phyloP scores from a whole-genome alignment of 1,284 basidiomycete genomes.

The Cutaneotrichosporon cutaneum region DNA sequence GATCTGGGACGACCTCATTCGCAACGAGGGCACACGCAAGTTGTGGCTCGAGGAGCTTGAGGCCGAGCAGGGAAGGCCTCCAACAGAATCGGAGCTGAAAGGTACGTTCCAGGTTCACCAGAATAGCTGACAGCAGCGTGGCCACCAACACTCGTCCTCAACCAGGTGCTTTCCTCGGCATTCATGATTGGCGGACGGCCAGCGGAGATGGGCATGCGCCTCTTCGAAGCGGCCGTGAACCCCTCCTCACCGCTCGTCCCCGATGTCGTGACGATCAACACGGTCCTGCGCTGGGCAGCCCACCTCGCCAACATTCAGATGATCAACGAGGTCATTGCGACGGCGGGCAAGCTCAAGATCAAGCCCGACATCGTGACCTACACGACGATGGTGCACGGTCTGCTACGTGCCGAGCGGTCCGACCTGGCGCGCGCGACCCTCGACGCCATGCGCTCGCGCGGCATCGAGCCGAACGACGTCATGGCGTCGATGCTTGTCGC shows the following conservation, averaged over 20 bases:
- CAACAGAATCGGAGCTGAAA: slow-evolving; percentile 12
- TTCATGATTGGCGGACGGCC: slow-evolving; percentile 37
- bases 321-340: slow-evolving; percentile 62
- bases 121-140: slow-evolving; percentile 23
- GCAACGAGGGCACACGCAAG: neutral
- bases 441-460: slow-evolving; percentile 68
- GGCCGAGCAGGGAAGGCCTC: neutral
- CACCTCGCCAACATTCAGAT: slow-evolving; percentile 62
- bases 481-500: slow-evolving; percentile 73
- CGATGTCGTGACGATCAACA: slow-evolving; percentile 75
- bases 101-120: slow-evolving; percentile 13
- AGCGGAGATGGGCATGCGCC: slow-evolving; percentile 33
- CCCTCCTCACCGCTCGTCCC: slow-evolving; percentile 53
- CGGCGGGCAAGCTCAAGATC: slow-evolving; percentile 58
- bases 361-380: slow-evolving; percentile 74
- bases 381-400: slow-evolving; percentile 71
- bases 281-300: slow-evolving; percentile 65
- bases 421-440: slow-evolving; percentile 66
- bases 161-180: slow-evolving; percentile 44
- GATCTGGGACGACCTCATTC: slow-evolving; percentile 39
- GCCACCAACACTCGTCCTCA: slow-evolving; percentile 45
- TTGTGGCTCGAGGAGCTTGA: slow-evolving; percentile 14
- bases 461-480: slow-evolving; percentile 68
- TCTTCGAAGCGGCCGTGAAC: slow-evolving; percentile 39
- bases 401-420: slow-evolving; percentile 65